Base-by-base conservation (phyloP, 2,329 filamentous ascomycete genomes). In the Penicillium nordicum region DNA sequence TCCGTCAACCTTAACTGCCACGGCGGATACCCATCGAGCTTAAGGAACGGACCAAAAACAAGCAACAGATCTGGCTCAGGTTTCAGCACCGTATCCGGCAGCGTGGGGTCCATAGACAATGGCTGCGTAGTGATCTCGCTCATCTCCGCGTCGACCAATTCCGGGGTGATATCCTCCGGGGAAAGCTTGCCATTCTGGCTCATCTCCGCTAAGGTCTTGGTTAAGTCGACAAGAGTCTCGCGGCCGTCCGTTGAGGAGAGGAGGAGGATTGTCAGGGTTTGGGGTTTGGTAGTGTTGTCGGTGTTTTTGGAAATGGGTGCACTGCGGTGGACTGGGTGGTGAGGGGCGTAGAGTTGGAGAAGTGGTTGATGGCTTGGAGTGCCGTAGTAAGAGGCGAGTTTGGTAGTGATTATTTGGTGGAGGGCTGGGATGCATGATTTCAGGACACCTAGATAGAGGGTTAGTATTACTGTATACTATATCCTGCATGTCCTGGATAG, bases 1-100 rank as follows among this genome's bases (percentile, higher is more conserved):
- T 99, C 94, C 0, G 92, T 97, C 69, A 99, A 78, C 42, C 94
- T 84, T 59, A 97, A 84, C 76, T 97, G 94, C 94, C 94, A 99
- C 1, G 94, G 94, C 10, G 94, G 94, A 72, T 97, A 99, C 10
- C 94, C 92, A 52, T 91, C 87, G 43, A 99, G 77, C 71, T 92
- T 87, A 52, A 97, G 85, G 48, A 86, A 85, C 4, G 92, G 90
- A 1, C 88, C 86, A 72, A 99, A 99, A 9, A 96, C 78, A 53
- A 99, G 84, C 57, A 99, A 78, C 14, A 99, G 79, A 71, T 97
- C 92, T 2, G 94, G 94, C 75, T 99, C 93, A 10, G 84, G 82
- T 82, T 95, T 94, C 58, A 96, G 86, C 50, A 62, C 49, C 3
- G 21, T 55, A 29, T 57, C 42, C 36, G 8, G 54, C 25, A 43